Percentiles rank a stretch among this genome's conserved stretches.
Evolutionary conservation across 2,329 filamentous ascomycete genomes (phyloP).

Genomic region (Fusarium denticulatum): DNA sequence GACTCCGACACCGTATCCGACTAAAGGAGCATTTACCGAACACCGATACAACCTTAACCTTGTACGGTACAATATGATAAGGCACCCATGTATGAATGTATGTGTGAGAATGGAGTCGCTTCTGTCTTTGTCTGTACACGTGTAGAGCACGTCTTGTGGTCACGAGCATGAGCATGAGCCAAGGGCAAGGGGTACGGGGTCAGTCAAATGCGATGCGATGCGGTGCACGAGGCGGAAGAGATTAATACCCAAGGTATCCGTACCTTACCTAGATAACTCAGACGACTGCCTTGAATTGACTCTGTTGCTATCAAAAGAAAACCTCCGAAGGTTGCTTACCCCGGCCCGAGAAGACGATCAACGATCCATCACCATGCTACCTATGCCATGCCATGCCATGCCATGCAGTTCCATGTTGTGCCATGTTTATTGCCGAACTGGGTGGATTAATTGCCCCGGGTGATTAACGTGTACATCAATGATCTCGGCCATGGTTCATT

Average conservation of each 20-base stretch:
- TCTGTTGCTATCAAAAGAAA: slow-evolving; percentile 16
- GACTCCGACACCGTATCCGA: slow-evolving; percentile 2
- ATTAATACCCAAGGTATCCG: background rate
- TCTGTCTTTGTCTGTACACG: slow-evolving; percentile 14
- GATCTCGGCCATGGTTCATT: background rate
- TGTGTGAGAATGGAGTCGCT: slow-evolving; percentile 13
- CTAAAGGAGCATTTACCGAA: background rate
- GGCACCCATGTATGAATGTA: slow-evolving; percentile 12
- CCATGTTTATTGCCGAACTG: slow-evolving; percentile 6
- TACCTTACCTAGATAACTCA: background rate
- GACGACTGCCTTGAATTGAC: background rate
- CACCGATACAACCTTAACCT: slow-evolving; percentile 5
- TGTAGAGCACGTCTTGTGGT: slow-evolving; percentile 17
- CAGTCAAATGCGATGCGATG: background rate
- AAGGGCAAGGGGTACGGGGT: background rate
- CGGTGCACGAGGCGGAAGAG: slow-evolving; percentile 4
- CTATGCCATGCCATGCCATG: slow-evolving; percentile 6
- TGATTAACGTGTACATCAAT: slow-evolving; percentile 15
- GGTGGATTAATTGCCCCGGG: slow-evolving; percentile 22
- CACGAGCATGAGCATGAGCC: slow-evolving; percentile 1
- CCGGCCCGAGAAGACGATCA: slow-evolving; percentile 19
- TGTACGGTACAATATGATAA: background rate
- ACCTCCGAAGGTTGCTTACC: slow-evolving; percentile 34
- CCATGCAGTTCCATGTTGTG: background rate
- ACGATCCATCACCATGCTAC: slow-evolving; percentile 19